Percentiles rank a stretch among this genome's conserved stretches.
phyloP scores from a whole-genome alignment of 306 rosid species.

The Ormosia semicastrata region DNA sequence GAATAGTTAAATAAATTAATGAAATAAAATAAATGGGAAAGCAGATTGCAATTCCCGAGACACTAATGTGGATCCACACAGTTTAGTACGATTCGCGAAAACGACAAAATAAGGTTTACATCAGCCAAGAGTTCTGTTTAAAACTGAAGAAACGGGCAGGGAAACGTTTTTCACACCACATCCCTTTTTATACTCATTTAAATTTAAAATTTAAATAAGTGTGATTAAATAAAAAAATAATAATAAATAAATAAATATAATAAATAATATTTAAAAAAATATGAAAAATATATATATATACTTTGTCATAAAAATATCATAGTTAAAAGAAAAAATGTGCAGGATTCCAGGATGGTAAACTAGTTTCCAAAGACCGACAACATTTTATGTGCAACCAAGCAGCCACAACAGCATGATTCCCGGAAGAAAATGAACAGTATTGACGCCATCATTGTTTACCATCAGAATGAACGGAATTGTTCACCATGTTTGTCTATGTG shows the following conservation, averaged over 20 bases:
- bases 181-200: too few relatives aligned
- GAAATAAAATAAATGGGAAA: neutral
- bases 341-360: too few relatives aligned
- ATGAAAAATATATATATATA: too few relatives aligned
- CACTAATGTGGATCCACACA: neutral
- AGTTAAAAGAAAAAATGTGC: too few relatives aligned
- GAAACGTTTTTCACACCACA: too few relatives aligned
- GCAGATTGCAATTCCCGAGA: neutral
- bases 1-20: neutral
- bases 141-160: neutral
- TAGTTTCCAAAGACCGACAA: neutral
- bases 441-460: neutral
- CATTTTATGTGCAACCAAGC: slow-evolving; percentile 5
- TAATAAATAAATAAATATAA: too few relatives aligned
- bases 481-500: neutral
- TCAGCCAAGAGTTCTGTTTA: neutral
- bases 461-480: neutral
- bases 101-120: slow-evolving; percentile 28
- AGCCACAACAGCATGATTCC: neutral
- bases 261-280: too few relatives aligned
- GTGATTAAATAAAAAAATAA: too few relatives aligned
- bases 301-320: too few relatives aligned
- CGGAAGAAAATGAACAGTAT: neutral
- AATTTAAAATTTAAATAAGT: too few relatives aligned
- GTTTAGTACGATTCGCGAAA: slow-evolving; percentile 15